Evolutionary conservation across 257 asterid genomes (phyloP).

Genomic region (Salvia miltiorrhiza): DNA sequence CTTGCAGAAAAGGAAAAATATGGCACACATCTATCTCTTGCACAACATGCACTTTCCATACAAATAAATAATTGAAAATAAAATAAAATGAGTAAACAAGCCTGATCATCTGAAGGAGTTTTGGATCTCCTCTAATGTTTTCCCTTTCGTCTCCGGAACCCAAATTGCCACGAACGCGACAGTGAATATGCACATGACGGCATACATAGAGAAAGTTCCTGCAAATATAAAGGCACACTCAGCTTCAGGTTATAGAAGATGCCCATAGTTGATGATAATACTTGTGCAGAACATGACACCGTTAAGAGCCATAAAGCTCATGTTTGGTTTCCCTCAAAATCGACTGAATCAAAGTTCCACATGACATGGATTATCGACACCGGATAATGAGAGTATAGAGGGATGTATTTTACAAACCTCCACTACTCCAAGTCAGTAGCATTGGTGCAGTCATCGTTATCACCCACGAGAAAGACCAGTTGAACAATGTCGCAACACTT

Average conservation of each 20-base stretch:
- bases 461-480: slow-evolving; percentile 74
- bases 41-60: not conserved
- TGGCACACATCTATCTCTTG: not conserved
- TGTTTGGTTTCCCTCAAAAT: too few relatives aligned
- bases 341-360: too few relatives aligned
- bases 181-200: slow-evolving; percentile 35
- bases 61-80: not conserved
- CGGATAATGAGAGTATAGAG: not conserved
- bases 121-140: slow-evolving; percentile 78
- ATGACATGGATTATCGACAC: not conserved
- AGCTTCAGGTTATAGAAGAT: not conserved
- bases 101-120: slow-evolving; percentile 52
- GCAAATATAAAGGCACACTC: slow-evolving; percentile 11
- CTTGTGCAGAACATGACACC: not conserved
- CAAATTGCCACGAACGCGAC: slow-evolving; percentile 52
- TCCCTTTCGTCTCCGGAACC: slow-evolving; percentile 91
- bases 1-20: not conserved
- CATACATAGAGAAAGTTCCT: slow-evolving; percentile 71
- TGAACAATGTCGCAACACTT: slow-evolving; percentile 76
- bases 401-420: slow-evolving; percentile 40
- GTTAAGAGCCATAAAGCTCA: not conserved
- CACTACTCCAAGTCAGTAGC: slow-evolving; percentile 75
- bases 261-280: not conserved
- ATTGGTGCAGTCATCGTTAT: slow-evolving; percentile 71
- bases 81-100: not conserved